A percentile compares a stretch with the other conserved stretches of the same genome.
Evolutionary conservation across 306 rosid genomes (phyloP).

Genomic region (Vigna nakashimae): DNA sequence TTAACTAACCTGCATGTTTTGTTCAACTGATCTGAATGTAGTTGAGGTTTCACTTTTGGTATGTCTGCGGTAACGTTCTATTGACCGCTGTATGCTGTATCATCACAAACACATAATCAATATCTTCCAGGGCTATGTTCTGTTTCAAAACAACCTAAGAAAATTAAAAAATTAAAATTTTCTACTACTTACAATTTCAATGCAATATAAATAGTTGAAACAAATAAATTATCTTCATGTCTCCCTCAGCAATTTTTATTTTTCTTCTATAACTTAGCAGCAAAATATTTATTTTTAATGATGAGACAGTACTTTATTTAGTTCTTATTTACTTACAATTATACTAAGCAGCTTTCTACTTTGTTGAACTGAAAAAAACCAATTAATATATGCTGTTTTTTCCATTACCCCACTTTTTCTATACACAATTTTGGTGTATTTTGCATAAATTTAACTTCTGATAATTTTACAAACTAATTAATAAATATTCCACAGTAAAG

Average conservation of each 20-base stretch:
- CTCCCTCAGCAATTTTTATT: no score
- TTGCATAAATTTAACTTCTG: no score
- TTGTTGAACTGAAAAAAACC: no score
- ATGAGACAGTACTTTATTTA: neutral
- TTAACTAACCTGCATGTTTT: slow-evolving; percentile 61
- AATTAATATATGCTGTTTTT: no score
- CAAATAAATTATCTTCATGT: neutral
- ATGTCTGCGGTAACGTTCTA: slow-evolving; percentile 72
- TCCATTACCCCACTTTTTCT: no score
- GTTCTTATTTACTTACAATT: no score
- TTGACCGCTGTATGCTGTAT: slow-evolving; percentile 62
- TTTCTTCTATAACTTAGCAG: neutral
- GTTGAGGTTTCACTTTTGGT: slow-evolving; percentile 49
- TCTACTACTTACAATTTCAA: neutral
- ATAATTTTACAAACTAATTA: no score
- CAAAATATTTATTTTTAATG: no score
- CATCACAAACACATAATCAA: slow-evolving; percentile 16
- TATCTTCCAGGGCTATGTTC: neutral
- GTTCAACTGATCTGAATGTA: slow-evolving; percentile 48
- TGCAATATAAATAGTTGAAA: neutral
- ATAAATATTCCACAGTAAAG: no score
- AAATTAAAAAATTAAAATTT: neutral
- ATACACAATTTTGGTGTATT: no score
- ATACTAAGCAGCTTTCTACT: no score
- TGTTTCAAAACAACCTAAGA: neutral